Evolutionary conservation across 1,139 yeast species (phyloP).

Genomic region (Geotrichum restrictum): DNA sequence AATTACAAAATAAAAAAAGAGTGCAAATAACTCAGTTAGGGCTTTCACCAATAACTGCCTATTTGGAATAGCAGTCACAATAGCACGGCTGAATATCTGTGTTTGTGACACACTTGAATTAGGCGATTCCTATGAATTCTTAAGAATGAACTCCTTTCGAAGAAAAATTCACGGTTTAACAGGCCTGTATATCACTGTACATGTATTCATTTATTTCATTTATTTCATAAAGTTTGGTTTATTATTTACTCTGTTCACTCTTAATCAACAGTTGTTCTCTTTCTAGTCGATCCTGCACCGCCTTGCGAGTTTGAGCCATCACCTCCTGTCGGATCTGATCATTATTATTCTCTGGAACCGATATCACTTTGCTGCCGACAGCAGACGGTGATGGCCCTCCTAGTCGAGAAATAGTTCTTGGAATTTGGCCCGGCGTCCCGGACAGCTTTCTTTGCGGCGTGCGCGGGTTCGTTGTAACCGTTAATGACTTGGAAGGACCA

Average conservation of each 20-base stretch:
- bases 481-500: constrained; percentile 6
- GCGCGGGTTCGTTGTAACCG: background rate
- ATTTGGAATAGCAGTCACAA: background rate
- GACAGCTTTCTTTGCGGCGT: background rate
- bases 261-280: constrained; percentile 26
- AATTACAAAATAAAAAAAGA: too few species aligned
- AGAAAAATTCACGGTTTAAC: too few species aligned
- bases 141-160: too few species aligned
- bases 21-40: background rate
- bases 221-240: too few species aligned
- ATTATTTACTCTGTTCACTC: constrained; percentile 6
- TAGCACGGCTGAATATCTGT: too few species aligned
- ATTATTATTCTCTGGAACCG: constrained; percentile 12
- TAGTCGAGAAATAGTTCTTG: constrained; percentile 13
- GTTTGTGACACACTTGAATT: too few species aligned
- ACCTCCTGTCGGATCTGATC: constrained; percentile 27
- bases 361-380: background rate
- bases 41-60: background rate
- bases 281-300: constrained; percentile 31
- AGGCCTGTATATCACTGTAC: too few species aligned
- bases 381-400: background rate
- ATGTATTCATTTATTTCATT: too few species aligned
- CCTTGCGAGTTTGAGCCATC: constrained; percentile 33
- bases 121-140: too few species aligned
- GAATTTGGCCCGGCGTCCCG: constrained; percentile 5